These are phyloP conservation scores for Camelina sativa DNA, from an alignment of 345 rosid species.

Conservation along the genomic window DNA sequence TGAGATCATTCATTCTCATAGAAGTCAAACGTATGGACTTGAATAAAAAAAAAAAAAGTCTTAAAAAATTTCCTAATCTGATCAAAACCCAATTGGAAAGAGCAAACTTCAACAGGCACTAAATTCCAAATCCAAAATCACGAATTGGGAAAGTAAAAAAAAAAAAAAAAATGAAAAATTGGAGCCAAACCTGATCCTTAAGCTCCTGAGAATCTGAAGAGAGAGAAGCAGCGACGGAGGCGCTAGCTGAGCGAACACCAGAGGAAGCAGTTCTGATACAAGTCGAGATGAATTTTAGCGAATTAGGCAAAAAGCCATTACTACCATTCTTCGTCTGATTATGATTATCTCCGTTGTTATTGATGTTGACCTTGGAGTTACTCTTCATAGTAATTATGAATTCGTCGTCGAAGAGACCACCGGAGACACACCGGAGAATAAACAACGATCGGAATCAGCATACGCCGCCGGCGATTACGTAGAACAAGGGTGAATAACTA, in stretches of 20 bases:
- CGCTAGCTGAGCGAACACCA: constrained; percentile 87
- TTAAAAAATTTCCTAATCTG: neutral
- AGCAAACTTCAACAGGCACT: neutral
- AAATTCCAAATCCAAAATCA: neutral
- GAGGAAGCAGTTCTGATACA: constrained; percentile 91
- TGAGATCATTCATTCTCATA: constrained; percentile 28
- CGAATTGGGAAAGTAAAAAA: neutral
- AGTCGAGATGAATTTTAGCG: constrained; percentile 83
- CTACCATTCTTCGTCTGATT: constrained; percentile 42
- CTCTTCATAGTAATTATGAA: constrained; percentile 69
- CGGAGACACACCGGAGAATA: constrained; percentile 58
- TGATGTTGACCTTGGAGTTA: constrained; percentile 44
- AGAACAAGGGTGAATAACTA: neutral
- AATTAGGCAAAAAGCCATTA: constrained; percentile 72
- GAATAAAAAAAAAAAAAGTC: neutral
- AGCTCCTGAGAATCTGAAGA: constrained; percentile 60
- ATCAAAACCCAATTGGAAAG: constrained; percentile 11
- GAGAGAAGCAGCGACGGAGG: constrained; percentile 84
- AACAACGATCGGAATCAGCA: constrained; percentile 56
- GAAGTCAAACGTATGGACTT: constrained; percentile 27
- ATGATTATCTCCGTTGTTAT: constrained; percentile 42
- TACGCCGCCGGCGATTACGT: constrained; percentile 35
- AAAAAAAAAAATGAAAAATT: constrained; percentile 14
- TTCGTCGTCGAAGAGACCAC: constrained; percentile 40
- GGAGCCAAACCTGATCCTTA: constrained; percentile 71